These are phyloP conservation scores for Papiliotrema fonsecae DNA, from an alignment of 1,284 basidiomycete species.

Conservation along the genomic window DNA sequence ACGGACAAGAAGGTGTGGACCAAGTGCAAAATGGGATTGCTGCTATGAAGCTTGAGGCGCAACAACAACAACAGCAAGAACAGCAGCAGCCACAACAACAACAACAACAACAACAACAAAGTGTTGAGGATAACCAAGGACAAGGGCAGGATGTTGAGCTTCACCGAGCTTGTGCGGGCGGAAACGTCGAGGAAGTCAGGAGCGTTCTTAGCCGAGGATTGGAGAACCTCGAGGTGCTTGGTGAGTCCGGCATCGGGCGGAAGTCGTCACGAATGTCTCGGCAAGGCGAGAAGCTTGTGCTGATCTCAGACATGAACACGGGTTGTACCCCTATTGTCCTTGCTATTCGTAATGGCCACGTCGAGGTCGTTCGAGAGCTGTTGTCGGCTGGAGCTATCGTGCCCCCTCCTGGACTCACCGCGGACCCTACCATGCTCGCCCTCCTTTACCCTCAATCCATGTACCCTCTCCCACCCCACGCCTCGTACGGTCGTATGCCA, in stretches of 20 bases:
- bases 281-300: neutral
- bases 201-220: conserved; percentile 22
- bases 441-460: conserved; percentile 43
- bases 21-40: neutral
- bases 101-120: neutral
- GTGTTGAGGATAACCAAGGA: too few species aligned
- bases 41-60: neutral
- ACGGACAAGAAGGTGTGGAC: too few species aligned
- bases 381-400: conserved; percentile 45
- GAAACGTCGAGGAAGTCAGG: conserved; percentile 17
- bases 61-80: neutral
- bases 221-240: conserved; percentile 30
- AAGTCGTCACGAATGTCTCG: neutral
- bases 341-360: conserved; percentile 43
- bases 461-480: conserved; percentile 26
- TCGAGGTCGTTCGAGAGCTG: conserved; percentile 45
- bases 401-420: conserved; percentile 44
- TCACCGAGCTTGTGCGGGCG: conserved; percentile 7
- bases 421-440: conserved; percentile 42
- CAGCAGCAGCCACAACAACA: neutral
- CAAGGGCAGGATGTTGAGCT: too few species aligned
- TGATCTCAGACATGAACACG: conserved; percentile 31
- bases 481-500: conserved; percentile 14
- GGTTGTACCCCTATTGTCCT: conserved; percentile 48
- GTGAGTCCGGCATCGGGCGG: conserved; percentile 15